phyloP scores from a whole-genome alignment of 2,329 filamentous ascomycete species.

The Calonectria pseudoturangicola region DNA sequence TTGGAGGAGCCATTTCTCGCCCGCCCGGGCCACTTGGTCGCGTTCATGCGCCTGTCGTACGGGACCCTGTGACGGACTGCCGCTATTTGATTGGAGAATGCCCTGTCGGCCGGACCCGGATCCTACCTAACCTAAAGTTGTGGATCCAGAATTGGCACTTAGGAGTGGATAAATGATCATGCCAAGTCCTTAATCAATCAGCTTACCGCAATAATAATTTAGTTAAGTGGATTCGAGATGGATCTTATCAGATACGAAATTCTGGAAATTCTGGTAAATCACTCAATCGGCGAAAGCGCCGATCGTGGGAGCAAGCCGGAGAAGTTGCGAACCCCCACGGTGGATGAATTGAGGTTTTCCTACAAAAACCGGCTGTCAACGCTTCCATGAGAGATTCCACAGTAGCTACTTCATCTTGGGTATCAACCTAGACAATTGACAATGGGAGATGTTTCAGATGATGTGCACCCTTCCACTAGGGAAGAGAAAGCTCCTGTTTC shows the following conservation, averaged over 20 bases:
- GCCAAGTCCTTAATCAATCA: slow-evolving; percentile 17
- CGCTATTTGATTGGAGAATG: background rate
- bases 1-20: background rate
- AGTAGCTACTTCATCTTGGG: background rate
- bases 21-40: slow-evolving; percentile 1
- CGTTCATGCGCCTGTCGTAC: background rate
- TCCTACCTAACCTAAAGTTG: background rate
- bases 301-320: background rate
- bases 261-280: background rate
- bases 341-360: background rate
- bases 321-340: background rate
- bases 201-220: background rate
- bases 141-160: slow-evolving; percentile 5
- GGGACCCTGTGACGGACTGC: background rate
- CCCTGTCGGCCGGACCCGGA: background rate
- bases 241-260: slow-evolving; percentile 18
- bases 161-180: background rate
- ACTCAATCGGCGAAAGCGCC: background rate
- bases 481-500: background rate
- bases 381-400: background rate
- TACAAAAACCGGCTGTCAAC: background rate
- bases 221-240: background rate
- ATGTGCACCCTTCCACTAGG: background rate
- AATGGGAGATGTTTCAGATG: background rate
- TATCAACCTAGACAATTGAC: no score